phyloP scores from a whole-genome alignment of 139 green algal species.

The Edaphochlamys debaryana region DNA sequence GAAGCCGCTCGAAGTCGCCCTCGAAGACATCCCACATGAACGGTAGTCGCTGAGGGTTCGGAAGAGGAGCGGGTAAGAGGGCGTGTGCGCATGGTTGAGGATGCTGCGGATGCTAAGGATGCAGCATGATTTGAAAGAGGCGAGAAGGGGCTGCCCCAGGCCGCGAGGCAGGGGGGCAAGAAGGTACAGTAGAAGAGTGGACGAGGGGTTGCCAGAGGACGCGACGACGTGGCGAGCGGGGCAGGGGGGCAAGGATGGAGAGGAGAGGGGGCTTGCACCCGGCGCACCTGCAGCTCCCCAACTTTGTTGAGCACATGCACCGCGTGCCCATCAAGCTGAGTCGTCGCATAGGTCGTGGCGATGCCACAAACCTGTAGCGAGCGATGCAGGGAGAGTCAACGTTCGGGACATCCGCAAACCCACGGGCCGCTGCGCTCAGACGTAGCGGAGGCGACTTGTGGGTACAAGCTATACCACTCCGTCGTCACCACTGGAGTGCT shows the following conservation, averaged over 20 bases:
- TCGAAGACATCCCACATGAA: constrained; percentile 31
- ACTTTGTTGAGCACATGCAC: constrained; percentile 17
- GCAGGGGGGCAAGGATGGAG: too few species aligned
- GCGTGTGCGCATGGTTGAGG: background rate
- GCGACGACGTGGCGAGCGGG: too few species aligned
- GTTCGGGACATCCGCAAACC: background rate
- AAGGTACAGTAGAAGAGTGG: too few species aligned
- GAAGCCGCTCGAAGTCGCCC: constrained; percentile 23
- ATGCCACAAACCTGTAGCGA: constrained; percentile 23
- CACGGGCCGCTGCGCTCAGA: too few species aligned
- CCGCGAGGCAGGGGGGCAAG: too few species aligned
- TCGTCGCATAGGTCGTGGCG: constrained; percentile 7
- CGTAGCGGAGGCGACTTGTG: too few species aligned
- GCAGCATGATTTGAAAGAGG: background rate
- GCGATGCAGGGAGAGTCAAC: background rate
- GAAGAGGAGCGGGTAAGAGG: background rate
- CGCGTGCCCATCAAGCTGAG: background rate
- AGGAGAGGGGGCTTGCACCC: too few species aligned
- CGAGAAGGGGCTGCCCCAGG: background rate
- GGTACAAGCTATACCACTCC: too few species aligned
- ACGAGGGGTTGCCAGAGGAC: too few species aligned
- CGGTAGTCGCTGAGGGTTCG: constrained; percentile 9
- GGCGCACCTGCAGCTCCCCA: constrained; percentile 16
- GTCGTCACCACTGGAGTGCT: too few species aligned
- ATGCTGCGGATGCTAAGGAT: background rate